These are phyloP conservation scores for Fusarium beomiforme DNA, from an alignment of 2,329 filamentous ascomycete genomes.

Conservation along the genomic window DNA sequence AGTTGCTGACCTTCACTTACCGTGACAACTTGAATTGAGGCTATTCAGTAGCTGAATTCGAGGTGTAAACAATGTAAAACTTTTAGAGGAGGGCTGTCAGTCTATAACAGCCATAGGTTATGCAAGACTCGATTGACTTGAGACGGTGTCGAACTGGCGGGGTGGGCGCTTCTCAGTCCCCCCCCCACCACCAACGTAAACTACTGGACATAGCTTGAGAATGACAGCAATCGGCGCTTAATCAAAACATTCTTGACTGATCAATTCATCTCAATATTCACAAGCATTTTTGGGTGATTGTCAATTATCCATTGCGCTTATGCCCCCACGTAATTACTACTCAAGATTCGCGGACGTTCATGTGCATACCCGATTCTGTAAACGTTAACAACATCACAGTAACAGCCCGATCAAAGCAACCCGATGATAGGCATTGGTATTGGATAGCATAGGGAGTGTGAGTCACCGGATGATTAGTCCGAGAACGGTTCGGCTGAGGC, in stretches of 20 bases:
- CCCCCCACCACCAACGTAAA: not conserved
- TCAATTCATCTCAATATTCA: not conserved
- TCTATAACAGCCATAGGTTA: not conserved
- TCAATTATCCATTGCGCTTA: not conserved
- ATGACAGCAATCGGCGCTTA: constrained; percentile 6
- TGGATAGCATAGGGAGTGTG: constrained; percentile 1
- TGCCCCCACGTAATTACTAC: constrained; percentile 30
- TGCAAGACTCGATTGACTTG: constrained; percentile 10
- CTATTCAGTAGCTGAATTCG: not conserved
- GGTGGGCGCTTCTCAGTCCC: constrained; percentile 13
- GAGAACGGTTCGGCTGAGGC: constrained; percentile 5
- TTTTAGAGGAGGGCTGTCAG: constrained; percentile 1
- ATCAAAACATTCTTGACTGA: not conserved
- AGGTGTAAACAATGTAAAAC: not conserved
- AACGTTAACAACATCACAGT: not conserved
- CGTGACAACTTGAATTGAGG: not conserved
- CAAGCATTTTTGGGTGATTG: not conserved
- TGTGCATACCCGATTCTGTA: not conserved
- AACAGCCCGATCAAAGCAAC: not conserved
- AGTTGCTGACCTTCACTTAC: constrained; percentile 5
- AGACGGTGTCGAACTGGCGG: constrained; percentile 26
- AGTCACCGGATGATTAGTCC: constrained; percentile 25
- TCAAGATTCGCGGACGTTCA: not conserved
- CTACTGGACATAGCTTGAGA: constrained; percentile 8
- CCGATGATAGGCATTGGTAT: constrained; percentile 10